Evolutionary conservation across 768 basidiomycete species (phyloP).

Genomic region (Nidula microcarpa): DNA sequence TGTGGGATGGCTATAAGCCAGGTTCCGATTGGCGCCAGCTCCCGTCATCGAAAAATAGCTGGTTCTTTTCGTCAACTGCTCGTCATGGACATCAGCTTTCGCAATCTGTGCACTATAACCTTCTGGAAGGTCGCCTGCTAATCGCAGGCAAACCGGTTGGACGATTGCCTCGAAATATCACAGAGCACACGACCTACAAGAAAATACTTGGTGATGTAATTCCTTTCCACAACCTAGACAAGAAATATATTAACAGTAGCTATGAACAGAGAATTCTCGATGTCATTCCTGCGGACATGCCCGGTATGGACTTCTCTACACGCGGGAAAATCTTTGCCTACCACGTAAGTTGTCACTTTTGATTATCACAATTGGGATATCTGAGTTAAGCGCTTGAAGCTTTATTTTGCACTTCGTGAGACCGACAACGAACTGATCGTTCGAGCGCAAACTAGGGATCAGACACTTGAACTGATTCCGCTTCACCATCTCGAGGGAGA

Average conservation of each 20-base stretch:
- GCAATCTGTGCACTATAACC: conserved; percentile 33
- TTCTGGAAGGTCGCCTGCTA: conserved; percentile 35
- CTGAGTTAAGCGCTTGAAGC: conserved; percentile 10
- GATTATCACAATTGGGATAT: no score
- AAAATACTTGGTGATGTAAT: conserved; percentile 31
- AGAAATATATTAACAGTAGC: neutral
- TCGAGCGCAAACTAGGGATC: conserved; percentile 13
- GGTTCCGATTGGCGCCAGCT: conserved; percentile 9
- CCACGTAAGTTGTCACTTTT: no score
- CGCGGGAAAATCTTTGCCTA: conserved; percentile 1
- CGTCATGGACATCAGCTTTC: conserved; percentile 3
- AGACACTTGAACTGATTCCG: conserved; percentile 31
- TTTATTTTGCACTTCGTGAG: conserved; percentile 21
- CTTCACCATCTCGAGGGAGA: conserved; percentile 17
- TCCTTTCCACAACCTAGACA: neutral
- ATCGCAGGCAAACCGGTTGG: conserved; percentile 37
- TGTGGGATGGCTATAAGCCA: conserved; percentile 25
- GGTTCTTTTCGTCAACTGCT: conserved; percentile 19
- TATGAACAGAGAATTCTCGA: conserved; percentile 22
- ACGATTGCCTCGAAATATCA: conserved; percentile 29
- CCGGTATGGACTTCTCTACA: conserved; percentile 29
- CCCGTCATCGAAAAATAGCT: conserved; percentile 9
- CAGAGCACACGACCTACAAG: conserved; percentile 24
- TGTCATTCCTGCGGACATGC: conserved; percentile 26
- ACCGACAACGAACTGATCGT: conserved; percentile 20